Base-by-base conservation (phyloP, 2,329 filamentous ascomycete genomes). In the Xylaria polymorpha region DNA sequence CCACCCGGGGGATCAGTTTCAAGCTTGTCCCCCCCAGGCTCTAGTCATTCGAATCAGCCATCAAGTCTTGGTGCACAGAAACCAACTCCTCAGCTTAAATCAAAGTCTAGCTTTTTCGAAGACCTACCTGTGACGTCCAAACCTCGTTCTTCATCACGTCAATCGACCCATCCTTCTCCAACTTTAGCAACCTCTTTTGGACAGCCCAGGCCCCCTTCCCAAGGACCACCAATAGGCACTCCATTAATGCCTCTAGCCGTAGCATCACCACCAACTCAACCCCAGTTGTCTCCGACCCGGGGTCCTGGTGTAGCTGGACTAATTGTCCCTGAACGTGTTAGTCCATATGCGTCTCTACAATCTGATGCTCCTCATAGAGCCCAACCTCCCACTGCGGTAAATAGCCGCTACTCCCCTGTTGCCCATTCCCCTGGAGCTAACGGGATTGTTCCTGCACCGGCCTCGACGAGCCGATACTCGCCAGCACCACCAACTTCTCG, bases 71-170 rank as follows among this genome's bases (percentile, higher is more conserved):
- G 73, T 37, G 75, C 72, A 4, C 77, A 78, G 37, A 84, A 82
- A 56, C 71, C 80, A 2, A 74, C 80, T 35, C 75, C 56, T 72
- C 80, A 66, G 76, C 79, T 66, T 61, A 81, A 75, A 69, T 80
- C 72, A 39, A 85, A 87, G 69, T 80, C 84, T 44, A 89, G 86
- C 73, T 95, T 95, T 78, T 95, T 94, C 73, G 92, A 94, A 79
- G 92, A 95, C 64, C 83, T 95, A 25, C 92, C 92, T 0, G 79
- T 91, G 61, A 80, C 85, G 1, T 80, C 87, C 4, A 90, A 85
- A 76, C 86, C 89, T n/a, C 87, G 90, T 32, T 87, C 89, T 20
- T 84, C 85, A 29, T 87, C 88, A 1, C 85, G 88, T 64, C 86
- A 87, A 35, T 85, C 83, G 72, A 80, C 79, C 32, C 77, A 80